phyloP scores from a whole-genome alignment of 2,329 filamentous ascomycete species.

The Colletotrichum sidae region DNA sequence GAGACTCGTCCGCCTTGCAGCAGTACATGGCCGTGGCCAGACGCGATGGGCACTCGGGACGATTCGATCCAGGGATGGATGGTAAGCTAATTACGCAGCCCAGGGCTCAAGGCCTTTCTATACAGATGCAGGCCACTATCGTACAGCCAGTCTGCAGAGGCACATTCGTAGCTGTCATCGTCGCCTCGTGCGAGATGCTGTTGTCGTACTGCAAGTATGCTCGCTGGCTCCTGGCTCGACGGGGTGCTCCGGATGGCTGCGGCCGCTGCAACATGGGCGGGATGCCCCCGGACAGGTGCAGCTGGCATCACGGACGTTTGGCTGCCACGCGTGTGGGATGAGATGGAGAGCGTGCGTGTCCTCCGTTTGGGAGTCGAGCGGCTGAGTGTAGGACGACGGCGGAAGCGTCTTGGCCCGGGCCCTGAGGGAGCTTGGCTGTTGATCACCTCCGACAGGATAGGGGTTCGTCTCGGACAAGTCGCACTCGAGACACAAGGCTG shows the following conservation, averaged over 20 bases:
- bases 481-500: background rate
- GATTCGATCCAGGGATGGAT: too few species aligned
- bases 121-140: too few species aligned
- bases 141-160: background rate
- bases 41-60: background rate
- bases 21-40: background rate
- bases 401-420: constrained; percentile 3
- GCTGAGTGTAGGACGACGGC: background rate
- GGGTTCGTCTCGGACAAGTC: too few species aligned
- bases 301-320: too few species aligned
- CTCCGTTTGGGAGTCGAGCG: constrained; percentile 29
- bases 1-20: constrained; percentile 5
- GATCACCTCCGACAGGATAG: background rate
- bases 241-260: constrained; percentile 18
- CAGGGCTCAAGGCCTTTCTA: too few species aligned
- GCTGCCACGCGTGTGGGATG: constrained; percentile 4
- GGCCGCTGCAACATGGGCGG: background rate
- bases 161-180: background rate
- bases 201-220: background rate
- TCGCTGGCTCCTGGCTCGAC: background rate
- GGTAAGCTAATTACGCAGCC: too few species aligned
- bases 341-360: constrained; percentile 25
- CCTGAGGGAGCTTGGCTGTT: constrained; percentile 27
- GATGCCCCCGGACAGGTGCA: too few species aligned
- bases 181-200: background rate